Evolutionary conservation across 108 stramenopile species (phyloP).

Genomic region (Cyclotella cryptica): DNA sequence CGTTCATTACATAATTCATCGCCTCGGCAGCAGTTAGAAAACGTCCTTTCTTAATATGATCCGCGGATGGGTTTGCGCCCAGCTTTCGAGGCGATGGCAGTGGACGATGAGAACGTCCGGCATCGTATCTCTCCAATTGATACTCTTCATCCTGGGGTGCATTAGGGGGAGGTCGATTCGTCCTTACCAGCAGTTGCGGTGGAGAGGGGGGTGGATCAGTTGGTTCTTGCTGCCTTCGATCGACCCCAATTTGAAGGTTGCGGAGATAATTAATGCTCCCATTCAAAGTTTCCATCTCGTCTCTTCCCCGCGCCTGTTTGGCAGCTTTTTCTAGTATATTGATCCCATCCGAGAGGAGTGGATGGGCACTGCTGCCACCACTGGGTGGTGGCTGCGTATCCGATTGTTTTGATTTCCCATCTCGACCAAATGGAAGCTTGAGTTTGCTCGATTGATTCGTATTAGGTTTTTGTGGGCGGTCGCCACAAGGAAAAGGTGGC

Average conservation of each 20-base stretch:
- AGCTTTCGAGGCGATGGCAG: conserved; percentile 15
- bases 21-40: conserved; percentile 44
- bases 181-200: not conserved
- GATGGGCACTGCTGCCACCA: not conserved
- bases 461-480: not conserved
- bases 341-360: conserved; percentile 27
- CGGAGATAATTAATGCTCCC: conserved; percentile 33
- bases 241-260: conserved; percentile 14
- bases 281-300: conserved; percentile 28
- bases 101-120: conserved; percentile 14
- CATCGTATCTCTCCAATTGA: not conserved
- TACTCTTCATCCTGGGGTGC: not conserved
- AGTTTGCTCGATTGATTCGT: not conserved
- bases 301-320: conserved; percentile 29
- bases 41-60: conserved; percentile 27
- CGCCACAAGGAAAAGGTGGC: not conserved
- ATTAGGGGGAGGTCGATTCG: not conserved
- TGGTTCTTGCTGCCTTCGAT: not conserved
- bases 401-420: not conserved
- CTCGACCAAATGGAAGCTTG: not conserved
- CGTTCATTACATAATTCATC: conserved; percentile 40
- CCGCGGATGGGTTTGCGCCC: conserved; percentile 19
- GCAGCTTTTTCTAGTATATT: conserved; percentile 31
- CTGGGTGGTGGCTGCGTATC: not conserved
- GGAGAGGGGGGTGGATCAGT: not conserved